Conservation (phyloP, 225 moss, liverwort and hornwort genomes). For the Climacium dendroides region DNA sequence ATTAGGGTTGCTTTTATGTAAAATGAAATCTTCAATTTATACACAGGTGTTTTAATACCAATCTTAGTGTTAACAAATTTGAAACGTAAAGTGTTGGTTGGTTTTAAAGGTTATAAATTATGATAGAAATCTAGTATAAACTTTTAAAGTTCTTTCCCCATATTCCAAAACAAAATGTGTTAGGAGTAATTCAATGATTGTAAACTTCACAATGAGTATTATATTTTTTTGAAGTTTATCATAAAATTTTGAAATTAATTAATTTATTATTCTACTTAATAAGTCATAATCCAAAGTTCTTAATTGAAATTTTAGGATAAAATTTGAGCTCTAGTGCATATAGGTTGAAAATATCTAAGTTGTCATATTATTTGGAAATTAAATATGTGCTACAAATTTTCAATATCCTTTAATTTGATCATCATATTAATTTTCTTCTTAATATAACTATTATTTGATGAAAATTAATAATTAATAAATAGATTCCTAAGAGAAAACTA, state of each 20-base stretch:
- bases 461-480: background rate
- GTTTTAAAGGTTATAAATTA: background rate
- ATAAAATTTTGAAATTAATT: background rate
- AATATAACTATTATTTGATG: background rate
- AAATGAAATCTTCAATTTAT: background rate
- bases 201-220: no score
- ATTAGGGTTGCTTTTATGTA: rapidly evolving
- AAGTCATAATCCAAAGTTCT: background rate
- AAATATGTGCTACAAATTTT: background rate
- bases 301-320: background rate
- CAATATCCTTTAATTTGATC: background rate
- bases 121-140: background rate
- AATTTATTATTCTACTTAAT: no score
- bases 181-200: no score
- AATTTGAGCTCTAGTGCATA: background rate
- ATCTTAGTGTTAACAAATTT: background rate
- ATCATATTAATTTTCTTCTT: background rate
- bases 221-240: background rate
- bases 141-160: no score
- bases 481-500: background rate
- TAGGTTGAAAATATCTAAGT: background rate
- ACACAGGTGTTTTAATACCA: no score
- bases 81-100: rapidly evolving
- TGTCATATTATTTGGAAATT: rapidly evolving
- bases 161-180: background rate